These are phyloP conservation scores for Sutorius australiensis DNA, from an alignment of 768 basidiomycete species.

Conservation along the genomic window DNA sequence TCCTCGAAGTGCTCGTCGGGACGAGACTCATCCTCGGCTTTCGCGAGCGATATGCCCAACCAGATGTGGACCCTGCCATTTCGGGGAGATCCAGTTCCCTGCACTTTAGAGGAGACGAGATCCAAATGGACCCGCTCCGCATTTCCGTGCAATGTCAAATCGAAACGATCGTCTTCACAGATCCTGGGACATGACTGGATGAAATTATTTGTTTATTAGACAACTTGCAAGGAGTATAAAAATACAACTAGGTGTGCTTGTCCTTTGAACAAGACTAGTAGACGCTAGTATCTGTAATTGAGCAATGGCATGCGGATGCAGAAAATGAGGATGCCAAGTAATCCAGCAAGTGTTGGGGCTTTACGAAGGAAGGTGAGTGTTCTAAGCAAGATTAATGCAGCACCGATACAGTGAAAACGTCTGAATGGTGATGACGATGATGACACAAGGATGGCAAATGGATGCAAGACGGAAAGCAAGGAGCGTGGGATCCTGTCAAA, in stretches of 20 bases:
- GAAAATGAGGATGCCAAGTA: conserved; percentile 7
- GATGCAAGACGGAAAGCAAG: conserved; percentile 5
- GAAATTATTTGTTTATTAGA: conserved; percentile 7
- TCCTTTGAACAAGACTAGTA: neutral
- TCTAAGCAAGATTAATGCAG: conserved; percentile 11
- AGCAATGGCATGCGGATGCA: conserved; percentile 10
- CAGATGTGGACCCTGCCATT: conserved; percentile 7
- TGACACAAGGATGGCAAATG: neutral
- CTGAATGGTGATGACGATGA: neutral
- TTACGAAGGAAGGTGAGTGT: conserved; percentile 9
- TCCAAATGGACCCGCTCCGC: neutral
- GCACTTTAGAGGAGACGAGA: conserved; percentile 9
- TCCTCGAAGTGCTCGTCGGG: conserved; percentile 29
- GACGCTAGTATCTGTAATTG: conserved; percentile 2
- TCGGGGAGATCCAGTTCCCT: conserved; percentile 15
- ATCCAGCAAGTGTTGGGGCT: neutral
- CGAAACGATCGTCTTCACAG: conserved; percentile 16
- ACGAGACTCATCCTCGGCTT: conserved; percentile 32
- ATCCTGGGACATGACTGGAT: neutral
- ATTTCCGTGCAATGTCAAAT: conserved; percentile 13
- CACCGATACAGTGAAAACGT: conserved; percentile 7
- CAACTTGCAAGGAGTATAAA: conserved; percentile 7
- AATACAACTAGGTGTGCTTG: conserved; percentile 15
- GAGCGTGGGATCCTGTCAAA: conserved; percentile 18
- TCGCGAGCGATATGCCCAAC: conserved; percentile 25